Conservation (phyloP, 2,329 filamentous ascomycete species). For the Fusarium coicis region DNA sequence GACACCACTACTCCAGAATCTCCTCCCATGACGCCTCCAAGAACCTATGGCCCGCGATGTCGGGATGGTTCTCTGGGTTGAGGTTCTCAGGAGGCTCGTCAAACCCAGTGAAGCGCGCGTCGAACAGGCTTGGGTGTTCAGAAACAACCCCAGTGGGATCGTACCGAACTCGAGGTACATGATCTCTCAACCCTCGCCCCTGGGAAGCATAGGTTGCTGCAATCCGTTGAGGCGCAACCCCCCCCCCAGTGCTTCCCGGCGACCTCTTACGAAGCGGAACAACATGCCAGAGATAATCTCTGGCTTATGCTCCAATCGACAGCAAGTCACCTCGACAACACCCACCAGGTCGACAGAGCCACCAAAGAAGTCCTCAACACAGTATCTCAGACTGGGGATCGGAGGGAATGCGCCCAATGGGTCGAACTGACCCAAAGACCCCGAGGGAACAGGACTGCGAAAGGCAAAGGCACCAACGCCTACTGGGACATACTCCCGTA, state of each 20-base stretch:
- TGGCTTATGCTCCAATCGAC: background rate
- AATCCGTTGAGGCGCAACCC: background rate
- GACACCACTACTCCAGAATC: background rate
- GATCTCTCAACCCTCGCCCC: background rate
- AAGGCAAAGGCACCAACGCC: background rate
- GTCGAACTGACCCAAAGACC: background rate
- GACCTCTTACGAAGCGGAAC: background rate
- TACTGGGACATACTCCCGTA: background rate
- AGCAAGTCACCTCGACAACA: background rate
- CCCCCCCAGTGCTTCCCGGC: background rate
- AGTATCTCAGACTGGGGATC: background rate
- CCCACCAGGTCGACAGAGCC: background rate
- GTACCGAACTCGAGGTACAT: background rate
- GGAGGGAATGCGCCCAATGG: background rate
- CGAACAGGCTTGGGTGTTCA: background rate
- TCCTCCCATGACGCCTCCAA: background rate
- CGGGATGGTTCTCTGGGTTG: background rate
- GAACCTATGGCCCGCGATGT: background rate
- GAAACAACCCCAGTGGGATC: background rate
- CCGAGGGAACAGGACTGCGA: background rate
- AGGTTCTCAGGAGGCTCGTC: background rate
- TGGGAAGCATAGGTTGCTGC: background rate
- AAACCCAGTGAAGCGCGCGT: background rate
- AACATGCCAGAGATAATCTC: background rate
- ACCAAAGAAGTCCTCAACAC: background rate